Base-by-base conservation (phyloP, 768 basidiomycete genomes). In the Chalciporus pseudorubinellus region DNA sequence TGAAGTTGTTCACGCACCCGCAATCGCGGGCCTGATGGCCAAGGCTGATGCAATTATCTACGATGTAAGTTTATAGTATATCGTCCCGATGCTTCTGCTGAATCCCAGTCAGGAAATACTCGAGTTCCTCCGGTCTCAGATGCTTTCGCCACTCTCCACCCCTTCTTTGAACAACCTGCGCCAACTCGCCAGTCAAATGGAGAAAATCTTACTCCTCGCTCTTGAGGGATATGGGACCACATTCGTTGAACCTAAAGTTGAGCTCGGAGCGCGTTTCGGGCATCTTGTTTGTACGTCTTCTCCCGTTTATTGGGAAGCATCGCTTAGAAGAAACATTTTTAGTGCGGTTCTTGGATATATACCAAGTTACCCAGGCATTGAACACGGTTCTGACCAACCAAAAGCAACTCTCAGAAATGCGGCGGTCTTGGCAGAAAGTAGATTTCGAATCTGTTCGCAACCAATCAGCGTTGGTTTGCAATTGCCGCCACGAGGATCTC, bases 291-390 rank as follows among this genome's bases (percentile, higher is more conserved):
- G 89, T 91, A 60, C 71, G 88, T 89, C 42, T 31, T 45, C 29
- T 43, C 11, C 0, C 16, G 6, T 12, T 42, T n/a, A 18, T 38
- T 26, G 31, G 28, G 20, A 42, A 13, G 19, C 19, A 29, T 39
- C 1, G 12, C 31, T 40, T 33, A 31, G 50, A 59, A 26, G 7
- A 7, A 19, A 28, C 24, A 53, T 53, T 60, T 57, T 14, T 57
- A 92, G 91, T 93, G 70, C 86, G 91, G 64, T 94, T 89, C 77
- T 78, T 94, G 52, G 91, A 94, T 63, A 92, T 94, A 48, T 92
- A 89, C 66, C 92, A 93, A 69, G 90, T 94, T 47, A 92, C 91
- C 1, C 90, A 92, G 63, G 92, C 92, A 13, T 74, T 94, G 47
- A 87, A 81, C 59, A 90, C 89, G n/a, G 90, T 94, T 51, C 78